phyloP scores from a whole-genome alignment of 2,329 filamentous ascomycete genomes.

The Furcasterigmium furcatum region DNA sequence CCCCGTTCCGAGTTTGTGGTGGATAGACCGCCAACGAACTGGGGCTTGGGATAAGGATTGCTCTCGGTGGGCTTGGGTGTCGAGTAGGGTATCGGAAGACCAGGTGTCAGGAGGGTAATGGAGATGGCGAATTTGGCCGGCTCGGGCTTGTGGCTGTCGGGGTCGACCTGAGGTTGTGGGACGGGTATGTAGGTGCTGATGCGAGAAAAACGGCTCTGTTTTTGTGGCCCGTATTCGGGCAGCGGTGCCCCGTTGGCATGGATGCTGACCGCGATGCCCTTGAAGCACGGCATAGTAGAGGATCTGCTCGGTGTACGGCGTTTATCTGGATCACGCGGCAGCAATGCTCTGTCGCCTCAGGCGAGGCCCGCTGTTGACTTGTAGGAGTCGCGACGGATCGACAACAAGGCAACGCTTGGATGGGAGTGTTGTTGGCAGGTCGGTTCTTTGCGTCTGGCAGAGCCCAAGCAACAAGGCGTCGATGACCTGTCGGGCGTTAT shows the following conservation, averaged over 20 bases:
- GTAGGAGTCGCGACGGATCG: too few relatives aligned
- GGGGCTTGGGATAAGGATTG: conserved; percentile 77
- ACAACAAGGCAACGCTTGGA: too few relatives aligned
- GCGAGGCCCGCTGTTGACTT: too few relatives aligned
- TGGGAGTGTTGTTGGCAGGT: too few relatives aligned
- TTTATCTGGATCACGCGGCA: too few relatives aligned
- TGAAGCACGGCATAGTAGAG: conserved; percentile 90
- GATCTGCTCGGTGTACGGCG: too few relatives aligned
- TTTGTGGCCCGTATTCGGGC: conserved; percentile 91
- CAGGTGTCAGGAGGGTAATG: conserved; percentile 88
- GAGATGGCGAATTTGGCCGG: conserved; percentile 97
- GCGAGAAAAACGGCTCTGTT: conserved; percentile 83
- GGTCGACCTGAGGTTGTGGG: conserved; percentile 71
- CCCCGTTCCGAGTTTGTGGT: conserved; percentile 44
- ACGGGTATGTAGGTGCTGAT: conserved; percentile 98
- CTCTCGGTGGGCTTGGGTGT: conserved; percentile 74
- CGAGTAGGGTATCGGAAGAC: conserved; percentile 87
- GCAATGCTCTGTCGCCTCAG: too few relatives aligned
- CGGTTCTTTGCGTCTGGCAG: too few relatives aligned
- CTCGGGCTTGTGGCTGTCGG: conserved; percentile 71
- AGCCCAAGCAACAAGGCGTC: too few relatives aligned
- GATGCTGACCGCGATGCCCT: conserved; percentile 97
- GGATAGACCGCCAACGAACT: conserved; percentile 72
- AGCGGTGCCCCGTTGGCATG: conserved; percentile 79
- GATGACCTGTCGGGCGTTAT: too few relatives aligned